Base-by-base conservation (phyloP, 306 rosid species). In the Begonia loranthoides region DNA sequence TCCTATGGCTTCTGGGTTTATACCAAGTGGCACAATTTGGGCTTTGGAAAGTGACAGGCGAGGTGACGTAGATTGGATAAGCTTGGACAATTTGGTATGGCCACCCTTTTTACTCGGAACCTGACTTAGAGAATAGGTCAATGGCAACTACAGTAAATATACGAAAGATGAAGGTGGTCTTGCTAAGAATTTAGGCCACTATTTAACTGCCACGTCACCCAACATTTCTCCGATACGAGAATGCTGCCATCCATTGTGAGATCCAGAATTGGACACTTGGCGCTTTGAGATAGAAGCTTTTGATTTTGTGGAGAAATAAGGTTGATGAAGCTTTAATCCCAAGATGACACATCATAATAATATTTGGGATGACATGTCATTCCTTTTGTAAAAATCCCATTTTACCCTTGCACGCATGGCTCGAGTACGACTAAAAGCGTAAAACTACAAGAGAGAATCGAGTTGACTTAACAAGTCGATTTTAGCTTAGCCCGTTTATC, bases 71-170 rank as follows among this genome's bases (percentile, higher is more conserved):
- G 69, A 15, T 0, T 1, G 16, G 10, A 22, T 28, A n/a, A 4
- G 15, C 55, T 40, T 19, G 16, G 14, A 15, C 28, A n/a, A 36
- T 45, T 17, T 59, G 64, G 47, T 49, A 15, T 41, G 49, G 65
- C 48, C 62, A 46, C 45, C 49, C 63, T 49, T 58, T 45, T 62
- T 67, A 59, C 62, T 47, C 74, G 75, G 82, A 44, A 46, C 21
- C 17, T 48, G 64, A 51, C 33, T 13, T 2, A 4, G 2, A 28
- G 36, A 28, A 28, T 1, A 28, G 17, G 59, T 12, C 17, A 34
- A 15, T 61, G 59, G 64, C 68, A 51, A 15, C 36, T 5, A 4
- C 9, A 28, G 36, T 28, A 28, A 28, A 28, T 28, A 28, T 28
- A 28, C 1, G 36, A 28, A 28, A 28, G 36, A 0, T 12, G 9